Conservation (phyloP, 2,329 filamentous ascomycete genomes). For the Aspergillus sp. region DNA sequence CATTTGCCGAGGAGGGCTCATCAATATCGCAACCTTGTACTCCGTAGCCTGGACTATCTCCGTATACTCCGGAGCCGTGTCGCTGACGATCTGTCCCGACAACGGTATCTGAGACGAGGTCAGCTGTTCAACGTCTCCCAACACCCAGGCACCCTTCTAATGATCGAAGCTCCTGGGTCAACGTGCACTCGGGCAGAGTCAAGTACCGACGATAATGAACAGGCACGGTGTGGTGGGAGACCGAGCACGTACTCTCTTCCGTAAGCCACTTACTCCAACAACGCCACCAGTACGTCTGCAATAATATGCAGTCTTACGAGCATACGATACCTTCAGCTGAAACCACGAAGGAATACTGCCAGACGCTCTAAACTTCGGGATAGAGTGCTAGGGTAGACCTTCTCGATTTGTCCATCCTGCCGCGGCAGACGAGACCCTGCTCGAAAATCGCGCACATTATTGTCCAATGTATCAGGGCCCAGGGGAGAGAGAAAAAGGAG, state of each 20-base stretch:
- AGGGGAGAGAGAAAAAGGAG: neutral
- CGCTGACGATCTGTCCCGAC: no score
- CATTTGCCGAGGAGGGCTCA: no score
- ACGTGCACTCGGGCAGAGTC: neutral
- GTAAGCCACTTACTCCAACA: neutral
- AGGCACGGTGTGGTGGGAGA: neutral
- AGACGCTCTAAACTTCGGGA: neutral
- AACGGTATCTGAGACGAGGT: no score
- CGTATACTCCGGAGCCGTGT: no score
- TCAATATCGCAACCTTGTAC: no score
- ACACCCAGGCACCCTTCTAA: no score
- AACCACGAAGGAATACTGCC: neutral
- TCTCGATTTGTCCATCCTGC: neutral
- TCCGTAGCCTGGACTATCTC: no score
- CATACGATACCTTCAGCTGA: neutral
- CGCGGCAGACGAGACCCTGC: neutral
- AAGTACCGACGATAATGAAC: neutral
- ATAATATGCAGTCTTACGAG: neutral
- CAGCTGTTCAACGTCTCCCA: no score
- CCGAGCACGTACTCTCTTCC: neutral
- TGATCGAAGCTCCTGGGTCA: no score
- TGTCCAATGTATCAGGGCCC: neutral
- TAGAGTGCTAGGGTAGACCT: neutral
- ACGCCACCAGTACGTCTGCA: neutral
- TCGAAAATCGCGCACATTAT: neutral